Evolutionary conservation across 805 yeast genomes (phyloP), one percentile per base, ranked within the genome.

Genomic region (Sugiyamaella valdiviana): DNA sequence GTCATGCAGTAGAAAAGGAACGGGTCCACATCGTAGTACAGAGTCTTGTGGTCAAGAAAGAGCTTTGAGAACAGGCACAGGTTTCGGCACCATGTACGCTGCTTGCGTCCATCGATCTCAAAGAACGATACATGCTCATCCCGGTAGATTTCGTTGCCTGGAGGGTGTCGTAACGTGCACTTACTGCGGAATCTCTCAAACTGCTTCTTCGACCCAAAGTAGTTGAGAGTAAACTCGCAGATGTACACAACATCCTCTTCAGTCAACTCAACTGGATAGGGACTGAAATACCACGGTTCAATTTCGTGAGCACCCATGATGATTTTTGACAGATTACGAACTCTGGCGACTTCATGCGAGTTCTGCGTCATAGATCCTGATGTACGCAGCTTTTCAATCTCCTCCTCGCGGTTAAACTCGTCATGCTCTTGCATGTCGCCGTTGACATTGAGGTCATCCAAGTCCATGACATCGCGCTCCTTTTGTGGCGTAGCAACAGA

Each of bases 201-300:
- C 67, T 90, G 98, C 60, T 85, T 87, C 53, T 76, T 73, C 0
- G 95, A 85, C 3, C 95, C 93, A 68, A 87, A 93, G 67, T 87
- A 93, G 51, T 86, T 80, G 51, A 93, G 66, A 2, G 96, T 82
- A 63, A 85, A 93, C 67, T 90, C 98, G 67, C 96, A 93, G 41
- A 93, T 84, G 63, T 84, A 93, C 20, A 93, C 77, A 48, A 78
- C 82, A 63, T 91, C 98, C 55, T 84, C 93, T 59, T 93, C 98
- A 0, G 97, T 88, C 48, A 89, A 75, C 63, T 93, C 99, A 14
- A 88, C 75, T 0, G 99, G 99, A 64, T 93, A 93, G 1, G 99
- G 98, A 1, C 96, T 85, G 61, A 93, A 93, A 67, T 93, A 93
- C 99, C 99, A 93, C 1, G 99, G 99, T 64, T 93, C 99, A 46